Evolutionary conservation across 306 rosid species (phyloP).

Genomic region (Sicyos baderoa): DNA sequence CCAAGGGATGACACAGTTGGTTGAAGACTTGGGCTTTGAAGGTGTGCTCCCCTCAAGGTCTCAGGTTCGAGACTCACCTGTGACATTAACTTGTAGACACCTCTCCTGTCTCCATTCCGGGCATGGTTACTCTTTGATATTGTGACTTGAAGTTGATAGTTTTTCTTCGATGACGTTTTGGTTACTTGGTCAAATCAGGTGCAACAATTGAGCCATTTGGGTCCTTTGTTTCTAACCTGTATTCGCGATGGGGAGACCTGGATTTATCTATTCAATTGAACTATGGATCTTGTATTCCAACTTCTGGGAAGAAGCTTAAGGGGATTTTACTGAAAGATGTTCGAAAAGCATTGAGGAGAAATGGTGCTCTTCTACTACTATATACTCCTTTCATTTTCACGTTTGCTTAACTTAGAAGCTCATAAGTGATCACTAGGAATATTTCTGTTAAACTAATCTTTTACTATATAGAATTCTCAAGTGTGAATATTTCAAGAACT

Average conservation of each 20-base stretch:
- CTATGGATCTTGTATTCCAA: constrained; percentile 49
- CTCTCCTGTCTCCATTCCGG: no score
- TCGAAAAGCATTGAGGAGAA: constrained; percentile 41
- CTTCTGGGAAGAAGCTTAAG: constrained; percentile 52
- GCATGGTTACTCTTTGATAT: no score
- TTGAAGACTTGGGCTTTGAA: no score
- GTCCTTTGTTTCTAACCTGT: constrained; percentile 73
- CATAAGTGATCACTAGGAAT: not conserved
- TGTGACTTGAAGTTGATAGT: not conserved
- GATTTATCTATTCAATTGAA: constrained; percentile 65
- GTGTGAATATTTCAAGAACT: not conserved
- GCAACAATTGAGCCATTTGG: constrained; percentile 95
- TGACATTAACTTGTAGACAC: no score
- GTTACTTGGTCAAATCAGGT: constrained; percentile 45
- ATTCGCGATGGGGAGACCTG: constrained; percentile 77
- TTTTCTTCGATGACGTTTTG: constrained; percentile 21
- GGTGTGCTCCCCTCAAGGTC: no score
- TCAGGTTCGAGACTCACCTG: no score
- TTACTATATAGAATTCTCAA: not conserved
- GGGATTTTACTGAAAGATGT: constrained; percentile 43
- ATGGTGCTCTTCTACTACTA: constrained; percentile 33
- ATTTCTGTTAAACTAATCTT: no score
- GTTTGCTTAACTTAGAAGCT: not conserved
- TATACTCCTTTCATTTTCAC: not conserved
- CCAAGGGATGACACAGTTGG: no score